Conservation (phyloP, 345 rosid genomes). For the Pseudoturritis turrita region DNA sequence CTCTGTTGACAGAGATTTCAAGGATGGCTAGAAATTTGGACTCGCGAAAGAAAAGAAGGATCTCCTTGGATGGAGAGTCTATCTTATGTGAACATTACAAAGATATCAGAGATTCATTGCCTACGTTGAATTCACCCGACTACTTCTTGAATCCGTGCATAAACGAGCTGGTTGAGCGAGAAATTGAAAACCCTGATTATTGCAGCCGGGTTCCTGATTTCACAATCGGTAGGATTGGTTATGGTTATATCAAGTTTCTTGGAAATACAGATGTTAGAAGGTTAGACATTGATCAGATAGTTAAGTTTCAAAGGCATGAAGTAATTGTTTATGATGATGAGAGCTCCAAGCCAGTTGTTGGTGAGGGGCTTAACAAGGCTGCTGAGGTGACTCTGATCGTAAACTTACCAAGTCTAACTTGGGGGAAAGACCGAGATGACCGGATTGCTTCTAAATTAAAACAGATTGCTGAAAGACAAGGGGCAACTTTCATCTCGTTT, state of each 20-base stretch:
- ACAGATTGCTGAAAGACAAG: conserved; percentile 55
- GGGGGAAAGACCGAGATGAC: conserved; percentile 27
- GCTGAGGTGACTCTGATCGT: conserved; percentile 77
- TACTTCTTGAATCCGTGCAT: conserved; percentile 67
- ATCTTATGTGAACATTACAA: conserved; percentile 14
- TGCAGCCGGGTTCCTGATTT: conserved; percentile 69
- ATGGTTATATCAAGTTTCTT: conserved; percentile 63
- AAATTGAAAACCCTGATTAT: conserved; percentile 58
- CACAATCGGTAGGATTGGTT: conserved; percentile 69
- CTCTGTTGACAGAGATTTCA: conserved; percentile 14
- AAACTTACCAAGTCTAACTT: conserved; percentile 18
- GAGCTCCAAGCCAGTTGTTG: conserved; percentile 60
- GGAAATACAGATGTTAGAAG: conserved; percentile 81
- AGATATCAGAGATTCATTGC: conserved; percentile 44
- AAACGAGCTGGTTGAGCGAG: conserved; percentile 49
- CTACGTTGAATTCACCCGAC: conserved; percentile 45
- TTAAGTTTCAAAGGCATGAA: conserved; percentile 64
- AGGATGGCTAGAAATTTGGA: background rate
- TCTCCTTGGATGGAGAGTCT: conserved; percentile 20
- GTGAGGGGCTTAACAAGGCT: conserved; percentile 83
- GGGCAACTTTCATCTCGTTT: conserved; percentile 71
- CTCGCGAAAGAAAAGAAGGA: conserved; percentile 46
- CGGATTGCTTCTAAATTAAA: conserved; percentile 46
- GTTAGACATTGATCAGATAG: conserved; percentile 60
- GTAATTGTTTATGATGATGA: conserved; percentile 83